These are phyloP conservation scores for Periconia sp. DNA, from an alignment of 2,329 filamentous ascomycete species.

Conservation along the genomic window DNA sequence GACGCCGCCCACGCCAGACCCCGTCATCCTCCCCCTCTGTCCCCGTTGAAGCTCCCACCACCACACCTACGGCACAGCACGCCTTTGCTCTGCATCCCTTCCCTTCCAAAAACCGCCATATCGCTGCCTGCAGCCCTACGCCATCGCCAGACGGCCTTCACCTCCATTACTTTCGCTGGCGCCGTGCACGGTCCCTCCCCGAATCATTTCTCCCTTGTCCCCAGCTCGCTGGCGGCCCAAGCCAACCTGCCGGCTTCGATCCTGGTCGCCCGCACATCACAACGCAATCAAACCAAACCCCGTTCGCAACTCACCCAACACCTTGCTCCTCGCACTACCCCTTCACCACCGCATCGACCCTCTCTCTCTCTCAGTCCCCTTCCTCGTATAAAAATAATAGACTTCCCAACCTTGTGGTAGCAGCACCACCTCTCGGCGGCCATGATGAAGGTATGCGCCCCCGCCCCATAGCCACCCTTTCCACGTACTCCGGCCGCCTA, in stretches of 20 bases:
- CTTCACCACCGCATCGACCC: conserved; percentile 5
- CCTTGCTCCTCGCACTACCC: not conserved
- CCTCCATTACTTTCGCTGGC: not conserved
- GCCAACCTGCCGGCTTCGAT: conserved; percentile 21
- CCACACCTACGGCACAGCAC: not conserved
- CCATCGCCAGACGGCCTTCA: not conserved
- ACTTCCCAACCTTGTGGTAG: not conserved
- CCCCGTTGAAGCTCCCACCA: not conserved
- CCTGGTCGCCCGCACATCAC: conserved; percentile 16
- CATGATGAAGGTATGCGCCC: conserved; percentile 28
- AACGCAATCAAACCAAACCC: conserved; percentile 10
- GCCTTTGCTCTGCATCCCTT: not conserved
- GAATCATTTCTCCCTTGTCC: conserved; percentile 17
- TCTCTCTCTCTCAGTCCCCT: not conserved
- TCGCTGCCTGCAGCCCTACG: conserved; percentile 12
- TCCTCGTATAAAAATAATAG: conserved; percentile 1
- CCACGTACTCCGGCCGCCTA: conserved; percentile 7
- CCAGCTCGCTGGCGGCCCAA: conserved; percentile 9
- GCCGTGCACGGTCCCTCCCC: conserved; percentile 11
- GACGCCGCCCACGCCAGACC: no score
- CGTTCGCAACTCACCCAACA: not conserved
- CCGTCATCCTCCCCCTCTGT: no score
- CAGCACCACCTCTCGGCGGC: conserved; percentile 5
- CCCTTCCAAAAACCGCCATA: not conserved
- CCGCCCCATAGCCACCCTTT: not conserved